These are phyloP conservation scores for Termitomyces titanicus DNA, from an alignment of 768 basidiomycete species.

Conservation along the genomic window DNA sequence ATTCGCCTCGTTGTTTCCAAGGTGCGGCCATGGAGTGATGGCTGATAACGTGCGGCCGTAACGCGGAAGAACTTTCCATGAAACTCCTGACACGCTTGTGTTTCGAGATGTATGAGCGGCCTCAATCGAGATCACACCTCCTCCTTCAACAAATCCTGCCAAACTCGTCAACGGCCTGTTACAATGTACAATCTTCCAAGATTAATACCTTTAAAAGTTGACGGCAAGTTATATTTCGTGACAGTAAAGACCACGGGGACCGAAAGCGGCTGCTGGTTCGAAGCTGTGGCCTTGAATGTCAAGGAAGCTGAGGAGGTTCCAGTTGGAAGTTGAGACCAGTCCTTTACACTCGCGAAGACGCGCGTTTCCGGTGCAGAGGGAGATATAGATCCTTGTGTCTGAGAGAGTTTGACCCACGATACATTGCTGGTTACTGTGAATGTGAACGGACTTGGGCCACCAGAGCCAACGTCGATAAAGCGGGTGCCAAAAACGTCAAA, in stretches of 20 bases:
- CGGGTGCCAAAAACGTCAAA: conserved; percentile 50
- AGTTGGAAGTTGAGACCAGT: conserved; percentile 50
- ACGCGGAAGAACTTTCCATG: conserved; percentile 58
- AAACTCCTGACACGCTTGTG: conserved; percentile 43
- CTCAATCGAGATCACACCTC: conserved; percentile 63
- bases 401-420: conserved; percentile 50
- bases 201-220: conserved; percentile 45
- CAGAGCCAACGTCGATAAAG: conserved; percentile 60
- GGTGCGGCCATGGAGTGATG: conserved; percentile 55
- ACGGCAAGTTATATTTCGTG: conserved; percentile 33
- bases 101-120: conserved; percentile 55
- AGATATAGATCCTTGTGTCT: conserved; percentile 45
- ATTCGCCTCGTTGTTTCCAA: conserved; percentile 45
- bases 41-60: conserved; percentile 61
- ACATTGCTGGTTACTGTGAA: conserved; percentile 49
- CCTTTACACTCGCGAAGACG: conserved; percentile 47
- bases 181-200: background rate
- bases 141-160: conserved; percentile 61
- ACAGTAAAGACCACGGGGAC: conserved; percentile 32
- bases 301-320: conserved; percentile 35
- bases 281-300: conserved; percentile 42
- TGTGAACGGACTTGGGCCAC: conserved; percentile 54
- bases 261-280: conserved; percentile 31
- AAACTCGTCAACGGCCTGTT: background rate
- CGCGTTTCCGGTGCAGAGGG: conserved; percentile 45